These are phyloP conservation scores for Ogataea nonfermentans DNA, from an alignment of 805 yeast genomes.

Conservation along the genomic window DNA sequence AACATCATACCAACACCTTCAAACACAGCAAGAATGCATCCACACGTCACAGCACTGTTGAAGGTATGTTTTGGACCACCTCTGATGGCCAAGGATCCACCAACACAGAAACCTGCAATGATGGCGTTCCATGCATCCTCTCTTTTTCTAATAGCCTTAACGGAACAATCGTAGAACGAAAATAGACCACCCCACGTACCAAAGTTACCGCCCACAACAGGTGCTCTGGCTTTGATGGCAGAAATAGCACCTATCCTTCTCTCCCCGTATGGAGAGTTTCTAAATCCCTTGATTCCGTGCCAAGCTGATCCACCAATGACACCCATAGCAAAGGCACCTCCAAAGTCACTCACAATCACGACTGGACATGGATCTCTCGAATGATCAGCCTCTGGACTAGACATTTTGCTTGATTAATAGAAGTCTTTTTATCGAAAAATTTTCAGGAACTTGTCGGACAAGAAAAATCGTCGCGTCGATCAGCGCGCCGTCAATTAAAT, in stretches of 20 bases:
- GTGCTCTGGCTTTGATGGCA: conserved; percentile 95
- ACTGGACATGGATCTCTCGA: conserved; percentile 99
- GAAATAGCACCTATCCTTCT: conserved; percentile 84
- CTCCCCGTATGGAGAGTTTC: conserved; percentile 97
- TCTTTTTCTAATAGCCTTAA: conserved; percentile 92
- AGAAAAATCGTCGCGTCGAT: conserved; percentile 11
- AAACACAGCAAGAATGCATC: conserved; percentile 90
- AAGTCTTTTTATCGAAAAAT: conserved; percentile 6
- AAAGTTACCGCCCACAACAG: conserved; percentile 97
- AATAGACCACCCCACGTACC: conserved; percentile 99
- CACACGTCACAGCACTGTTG: conserved; percentile 96
- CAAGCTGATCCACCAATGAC: conserved; percentile 97
- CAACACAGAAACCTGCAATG: conserved; percentile 95
- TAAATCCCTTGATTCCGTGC: conserved; percentile 98
- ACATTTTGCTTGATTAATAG: conserved; percentile 43
- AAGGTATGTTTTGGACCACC: conserved; percentile 98
- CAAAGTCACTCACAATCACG: conserved; percentile 93
- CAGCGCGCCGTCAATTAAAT: conserved; percentile 2
- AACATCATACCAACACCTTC: conserved; percentile 98
- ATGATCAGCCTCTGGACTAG: conserved; percentile 75
- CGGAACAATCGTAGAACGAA: conserved; percentile 92
- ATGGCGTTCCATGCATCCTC: conserved; percentile 99
- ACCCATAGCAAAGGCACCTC: conserved; percentile 99
- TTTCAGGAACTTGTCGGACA: conserved; percentile 7
- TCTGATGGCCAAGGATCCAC: conserved; percentile 96